Base-by-base conservation (phyloP, 257 asterid genomes). In the Scutellaria barbata region DNA sequence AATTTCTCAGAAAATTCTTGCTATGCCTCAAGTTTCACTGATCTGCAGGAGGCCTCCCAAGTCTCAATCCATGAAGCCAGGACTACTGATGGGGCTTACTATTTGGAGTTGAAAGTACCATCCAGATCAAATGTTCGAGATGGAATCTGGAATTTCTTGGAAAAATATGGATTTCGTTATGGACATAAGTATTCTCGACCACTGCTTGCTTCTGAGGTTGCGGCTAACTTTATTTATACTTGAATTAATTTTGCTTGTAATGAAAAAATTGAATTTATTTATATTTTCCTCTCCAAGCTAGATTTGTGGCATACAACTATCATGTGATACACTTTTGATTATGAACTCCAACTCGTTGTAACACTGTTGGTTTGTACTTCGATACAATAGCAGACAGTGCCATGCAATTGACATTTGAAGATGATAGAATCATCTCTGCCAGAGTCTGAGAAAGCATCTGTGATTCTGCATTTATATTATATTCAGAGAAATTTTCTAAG, bases 151-250 rank as follows among this genome's bases (percentile, higher is more conserved):
- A 79, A 60, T 53, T 94, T 94, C 83, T 71, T 94, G 71, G 90
- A 81, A 50, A 89, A 78, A 76, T 91, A 88, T 85, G 99, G 99
- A 33, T 94, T 84, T 82, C 90, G 87, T 68, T 86, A 88, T 70
- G 92, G 96, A 72, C 66, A 81, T 43, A 64, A 50, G 53, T 42
- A 62, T 79, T 70, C 89, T 71, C 87, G 99, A 51, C 81, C 96
- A 4, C 77, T 94, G 85, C 98, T 94, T 75, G 89, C 99, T 68
- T 81, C 89, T 55, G 99, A 94, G 98, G 99, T 94, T 75, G 46
- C 71, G 45, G 71, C 77, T 66, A 37, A 22, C 25, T 22, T 22
- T 16, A 71, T 33, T 73, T 45, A 59, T 64, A 18, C 47, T 72
- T 63, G 25, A 52, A n/a, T 40, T 35, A 60, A 43, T 59, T 11